These are phyloP conservation scores for Trapa bicornis DNA, from an alignment of 345 rosid species.

Conservation along the genomic window DNA sequence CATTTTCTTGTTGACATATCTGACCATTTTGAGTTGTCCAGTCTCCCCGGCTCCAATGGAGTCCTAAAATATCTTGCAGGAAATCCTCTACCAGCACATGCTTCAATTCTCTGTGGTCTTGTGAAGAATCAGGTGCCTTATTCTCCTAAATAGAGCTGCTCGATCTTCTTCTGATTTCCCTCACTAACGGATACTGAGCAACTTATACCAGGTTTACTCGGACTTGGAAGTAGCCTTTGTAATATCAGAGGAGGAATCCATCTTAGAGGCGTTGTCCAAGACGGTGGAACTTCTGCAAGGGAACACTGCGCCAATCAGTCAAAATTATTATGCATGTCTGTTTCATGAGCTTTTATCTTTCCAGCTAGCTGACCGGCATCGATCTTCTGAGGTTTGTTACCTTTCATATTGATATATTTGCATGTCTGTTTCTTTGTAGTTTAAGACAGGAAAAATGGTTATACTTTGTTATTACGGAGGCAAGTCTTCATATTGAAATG, in stretches of 20 bases:
- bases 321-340: slow-evolving; percentile 78
- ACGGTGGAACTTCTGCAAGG: slow-evolving; percentile 94
- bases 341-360: slow-evolving; percentile 93
- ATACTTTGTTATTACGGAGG: slow-evolving; percentile 2
- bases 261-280: slow-evolving; percentile 68
- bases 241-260: slow-evolving; percentile 65
- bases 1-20: slow-evolving; percentile 88
- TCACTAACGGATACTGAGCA: slow-evolving; percentile 8
- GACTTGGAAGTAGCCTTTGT: slow-evolving; percentile 97
- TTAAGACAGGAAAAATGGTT: background rate
- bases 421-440: too few species aligned
- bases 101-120: slow-evolving; percentile 75
- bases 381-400: slow-evolving; percentile 50
- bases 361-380: slow-evolving; percentile 78
- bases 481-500: slow-evolving; percentile 2
- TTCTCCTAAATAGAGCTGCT: background rate
- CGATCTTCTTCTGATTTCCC: background rate
- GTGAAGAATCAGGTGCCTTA: slow-evolving; percentile 73
- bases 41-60: slow-evolving; percentile 84
- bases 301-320: slow-evolving; percentile 69
- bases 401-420: background rate
- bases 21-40: slow-evolving; percentile 87
- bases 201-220: slow-evolving; percentile 68
- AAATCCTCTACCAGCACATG: slow-evolving; percentile 70
- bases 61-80: slow-evolving; percentile 70